Base-by-base conservation (phyloP, 2,329 filamentous ascomycete genomes). In the Calycina marina region DNA sequence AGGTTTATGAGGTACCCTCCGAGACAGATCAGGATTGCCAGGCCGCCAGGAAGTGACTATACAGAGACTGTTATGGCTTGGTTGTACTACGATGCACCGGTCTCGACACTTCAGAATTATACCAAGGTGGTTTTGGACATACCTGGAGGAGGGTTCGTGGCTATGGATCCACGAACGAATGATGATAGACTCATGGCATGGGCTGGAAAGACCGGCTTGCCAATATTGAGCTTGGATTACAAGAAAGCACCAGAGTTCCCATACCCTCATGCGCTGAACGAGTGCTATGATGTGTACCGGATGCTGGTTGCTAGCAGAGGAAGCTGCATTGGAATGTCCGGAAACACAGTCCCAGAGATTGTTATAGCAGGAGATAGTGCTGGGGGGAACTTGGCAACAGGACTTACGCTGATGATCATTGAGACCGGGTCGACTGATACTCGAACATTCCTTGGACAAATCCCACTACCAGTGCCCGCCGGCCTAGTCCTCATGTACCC, bases 161-260 rank as follows among this genome's bases (percentile, higher is more conserved):
- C 90, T 12, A 98, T 98, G 90, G 76, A 83, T 37, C 90, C 90
- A n/a, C 66, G 90, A 28, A 82, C 78, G 47, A 85, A 92, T 47
- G 90, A 98, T 51, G 90, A 98, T 55, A 93, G 92, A 56, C 63
- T 98, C 12, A 72, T 93, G 45, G 75, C 81, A 2, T 98, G 90
- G 90, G 84, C 90, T 0, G 80, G 79, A 11, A 86, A 81, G 54
- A 82, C 82, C 0, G 83, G 85, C 0, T 55, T 93, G n/a, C 88
- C 90, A 0, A 69, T 98, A 4, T 58, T 98, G 35, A 93, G 88
- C 46, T 57, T 98, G 37, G 85, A 98, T 51, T 98, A 98, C 57
- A 72, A 69, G 44, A 90, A 90, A 51, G 83, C 83, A 0, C 83
- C 83, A 0, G 83, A 92, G 47, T 76, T 72, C 52, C 83, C 83